Evolutionary conservation across 345 rosid genomes (phyloP).

Genomic region (Melaleuca alternifolia): DNA sequence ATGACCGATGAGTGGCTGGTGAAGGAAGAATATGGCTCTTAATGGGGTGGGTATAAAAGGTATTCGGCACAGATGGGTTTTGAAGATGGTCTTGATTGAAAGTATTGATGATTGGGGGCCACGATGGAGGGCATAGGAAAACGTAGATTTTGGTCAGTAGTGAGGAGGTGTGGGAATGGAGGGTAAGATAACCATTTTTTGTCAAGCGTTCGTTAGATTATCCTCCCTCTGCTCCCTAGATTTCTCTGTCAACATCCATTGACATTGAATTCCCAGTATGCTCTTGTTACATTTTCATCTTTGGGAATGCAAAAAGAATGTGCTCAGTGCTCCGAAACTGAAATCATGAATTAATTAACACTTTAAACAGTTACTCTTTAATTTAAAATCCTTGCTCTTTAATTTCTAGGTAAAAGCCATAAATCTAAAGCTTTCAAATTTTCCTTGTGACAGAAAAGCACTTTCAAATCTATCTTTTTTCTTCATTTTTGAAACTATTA

Average conservation of each 20-base stretch:
- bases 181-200: not conserved
- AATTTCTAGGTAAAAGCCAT: not conserved
- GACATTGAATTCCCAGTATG: not conserved
- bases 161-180: not conserved
- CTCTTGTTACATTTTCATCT: not conserved
- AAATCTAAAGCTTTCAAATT: not conserved
- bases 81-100: not conserved
- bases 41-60: not conserved
- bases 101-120: not conserved
- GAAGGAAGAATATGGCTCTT: not conserved
- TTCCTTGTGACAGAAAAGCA: not conserved
- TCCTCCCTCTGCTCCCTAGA: not conserved
- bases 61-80: not conserved
- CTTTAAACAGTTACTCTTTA: not conserved
- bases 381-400: not conserved
- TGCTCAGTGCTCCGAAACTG: not conserved
- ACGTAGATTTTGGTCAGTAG: not conserved
- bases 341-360: not conserved
- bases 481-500: not conserved
- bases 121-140: not conserved
- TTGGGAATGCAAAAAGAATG: not conserved
- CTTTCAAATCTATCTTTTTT: not conserved
- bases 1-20: not conserved
- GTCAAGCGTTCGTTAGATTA: not conserved
- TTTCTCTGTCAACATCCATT: not conserved